Evolutionary conservation across 768 basidiomycete genomes (phyloP).

Genomic region (Mycena belliarum): DNA sequence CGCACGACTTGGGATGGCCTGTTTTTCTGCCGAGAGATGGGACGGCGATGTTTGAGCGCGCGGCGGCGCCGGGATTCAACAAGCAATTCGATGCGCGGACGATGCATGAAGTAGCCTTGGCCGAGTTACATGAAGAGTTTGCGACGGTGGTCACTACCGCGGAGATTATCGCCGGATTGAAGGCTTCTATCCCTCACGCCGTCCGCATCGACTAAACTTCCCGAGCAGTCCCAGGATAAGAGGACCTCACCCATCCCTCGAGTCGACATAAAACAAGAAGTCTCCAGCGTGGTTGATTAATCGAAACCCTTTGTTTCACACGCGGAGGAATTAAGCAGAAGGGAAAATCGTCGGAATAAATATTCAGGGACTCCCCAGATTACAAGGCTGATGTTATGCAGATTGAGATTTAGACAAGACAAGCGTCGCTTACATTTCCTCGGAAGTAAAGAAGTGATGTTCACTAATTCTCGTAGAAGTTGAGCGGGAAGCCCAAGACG

Average conservation of each 20-base stretch:
- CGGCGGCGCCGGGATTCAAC: slow-evolving; percentile 17
- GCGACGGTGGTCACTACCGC: slow-evolving; percentile 23
- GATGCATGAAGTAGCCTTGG: slow-evolving; percentile 27
- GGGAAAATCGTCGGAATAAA: no score
- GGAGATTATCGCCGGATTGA: slow-evolving; percentile 10
- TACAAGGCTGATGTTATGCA: no score
- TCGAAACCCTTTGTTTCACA: no score
- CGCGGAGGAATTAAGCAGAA: no score
- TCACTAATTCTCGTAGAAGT: slow-evolving; percentile 17
- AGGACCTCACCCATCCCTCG: no score
- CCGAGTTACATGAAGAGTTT: slow-evolving; percentile 28
- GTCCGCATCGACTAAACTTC: not conserved
- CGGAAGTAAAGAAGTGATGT: not conserved
- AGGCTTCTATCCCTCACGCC: not conserved
- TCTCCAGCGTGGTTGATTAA: no score
- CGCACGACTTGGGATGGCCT: slow-evolving; percentile 25
- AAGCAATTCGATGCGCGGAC: slow-evolving; percentile 23
- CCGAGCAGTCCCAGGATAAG: no score
- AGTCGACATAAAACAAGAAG: no score
- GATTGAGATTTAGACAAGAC: no score
- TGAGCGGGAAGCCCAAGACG: slow-evolving; percentile 33
- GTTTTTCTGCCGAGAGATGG: slow-evolving; percentile 25
- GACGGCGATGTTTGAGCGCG: slow-evolving; percentile 25
- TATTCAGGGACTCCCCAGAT: no score
- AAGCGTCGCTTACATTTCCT: no score